Percentiles rank a stretch among this genome's conserved stretches.
Conservation (phyloP, 306 rosid species). For the Cucumis sativus region Cucumber_9930_V3 NC_026656.2:13688501-13689000, state of each 20-base stretch:
- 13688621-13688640: constrained; percentile 13
- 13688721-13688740: constrained; percentile 13
- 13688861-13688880: not conserved
- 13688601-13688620: not conserved
- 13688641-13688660: constrained; percentile 1
- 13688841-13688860: not conserved
- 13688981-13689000: constrained; percentile 20
- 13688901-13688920: constrained; percentile 45
- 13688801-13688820: not conserved
- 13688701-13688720: constrained; percentile 7
- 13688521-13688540: constrained; percentile 21
- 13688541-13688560: constrained; percentile 20
- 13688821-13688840: not conserved
- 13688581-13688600: not conserved
- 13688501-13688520: constrained; percentile 17
- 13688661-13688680: not conserved
- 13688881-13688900: constrained; percentile 20
- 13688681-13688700: constrained; percentile 3
- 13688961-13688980: constrained; percentile 22
- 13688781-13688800: not conserved
- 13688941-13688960: constrained; percentile 39
- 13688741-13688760: constrained; percentile 10
- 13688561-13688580: not conserved
- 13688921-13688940: constrained; percentile 79
- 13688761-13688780: constrained; percentile 20